Conservation (phyloP, 176 grass and related monocot genomes). For the Zizania latifolia region DNA sequence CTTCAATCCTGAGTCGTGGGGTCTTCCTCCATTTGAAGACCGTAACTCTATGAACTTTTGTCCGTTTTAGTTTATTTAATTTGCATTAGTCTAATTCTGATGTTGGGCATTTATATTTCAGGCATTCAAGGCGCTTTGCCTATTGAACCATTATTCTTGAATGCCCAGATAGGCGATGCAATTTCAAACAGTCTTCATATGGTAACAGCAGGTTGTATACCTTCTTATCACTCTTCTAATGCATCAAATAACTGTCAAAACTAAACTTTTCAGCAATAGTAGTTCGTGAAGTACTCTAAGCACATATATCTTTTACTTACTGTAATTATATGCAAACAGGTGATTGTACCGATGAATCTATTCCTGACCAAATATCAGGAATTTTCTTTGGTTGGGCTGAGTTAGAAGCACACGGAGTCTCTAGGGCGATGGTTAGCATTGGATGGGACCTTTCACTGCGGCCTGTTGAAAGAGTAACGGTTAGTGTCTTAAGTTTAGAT, state of each 20-base stretch:
- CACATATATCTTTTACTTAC: not conserved
- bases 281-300: not conserved
- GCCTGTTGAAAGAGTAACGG: conserved; percentile 51
- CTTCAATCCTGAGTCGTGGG: conserved; percentile 74
- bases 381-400: conserved; percentile 81
- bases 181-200: conserved; percentile 30
- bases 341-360: conserved; percentile 43
- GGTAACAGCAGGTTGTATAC: conserved; percentile 45
- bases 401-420: conserved; percentile 39
- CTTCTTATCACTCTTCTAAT: not conserved
- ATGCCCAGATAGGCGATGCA: conserved; percentile 23
- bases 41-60: conserved; percentile 38
- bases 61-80: conserved; percentile 1
- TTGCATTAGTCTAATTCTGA: conserved; percentile 9
- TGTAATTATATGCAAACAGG: conserved; percentile 34
- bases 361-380: conserved; percentile 74
- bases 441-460: conserved; percentile 62
- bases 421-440: conserved; percentile 49
- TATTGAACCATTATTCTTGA: conserved; percentile 55
- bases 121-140: conserved; percentile 56
- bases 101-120: conserved; percentile 24
- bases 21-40: conserved; percentile 77
- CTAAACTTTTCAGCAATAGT: not conserved
- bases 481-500: conserved; percentile 19
- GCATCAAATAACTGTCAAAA: not conserved